Evolutionary conservation across 140 eudicot species (phyloP), one percentile per base, ranked within the genome.

Genomic region (Erigeron philadelphicus): DNA sequence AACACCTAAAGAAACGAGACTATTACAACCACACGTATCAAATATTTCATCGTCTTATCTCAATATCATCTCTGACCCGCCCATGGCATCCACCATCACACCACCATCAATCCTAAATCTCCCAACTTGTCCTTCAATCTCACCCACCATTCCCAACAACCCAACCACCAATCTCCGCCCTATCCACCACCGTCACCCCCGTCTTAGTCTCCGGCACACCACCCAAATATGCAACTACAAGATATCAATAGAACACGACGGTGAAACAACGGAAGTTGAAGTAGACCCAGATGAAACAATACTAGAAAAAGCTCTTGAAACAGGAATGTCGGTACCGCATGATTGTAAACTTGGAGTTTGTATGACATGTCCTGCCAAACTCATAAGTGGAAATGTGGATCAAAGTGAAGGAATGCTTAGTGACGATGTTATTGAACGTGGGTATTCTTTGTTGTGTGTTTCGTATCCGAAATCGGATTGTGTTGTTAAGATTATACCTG

Each of bases 331-430:
- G 1, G 86, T 89, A 16, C 96, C 98, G 0, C 74, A 92, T 57
- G 98, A 92, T 59, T 92, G 98, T 82, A 89, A 89, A 48, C 90
- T 92, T 0, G 98, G 98, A 6, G 98, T 92, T 17, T 92, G 98
- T 75, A 89, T 92, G 98, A 92, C 98, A 8, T 92, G 98, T 59
- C 98, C 98, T 19, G 96, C 98, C 0, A 71, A 44, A 62, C 74
- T 89, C 19, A 53, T 92, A 8, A 47, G 75, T 56, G 98, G 98
- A 21, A 53, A 54, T 12, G 98, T 89, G 4, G 95, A 92, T 76
- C 98, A 89, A 69, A 92, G 84, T 71, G 98, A 89, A 7, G 96
- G 98, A 1, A 93, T 93, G 98, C 81, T 93, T 6, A 93, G 98
- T 73, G 98, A 93, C 43, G 98, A 93, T 68, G 98, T 93, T 67